Evolutionary conservation across 2,329 filamentous ascomycete species (phyloP).

Genomic region (Ceratocystis cubensis): DNA sequence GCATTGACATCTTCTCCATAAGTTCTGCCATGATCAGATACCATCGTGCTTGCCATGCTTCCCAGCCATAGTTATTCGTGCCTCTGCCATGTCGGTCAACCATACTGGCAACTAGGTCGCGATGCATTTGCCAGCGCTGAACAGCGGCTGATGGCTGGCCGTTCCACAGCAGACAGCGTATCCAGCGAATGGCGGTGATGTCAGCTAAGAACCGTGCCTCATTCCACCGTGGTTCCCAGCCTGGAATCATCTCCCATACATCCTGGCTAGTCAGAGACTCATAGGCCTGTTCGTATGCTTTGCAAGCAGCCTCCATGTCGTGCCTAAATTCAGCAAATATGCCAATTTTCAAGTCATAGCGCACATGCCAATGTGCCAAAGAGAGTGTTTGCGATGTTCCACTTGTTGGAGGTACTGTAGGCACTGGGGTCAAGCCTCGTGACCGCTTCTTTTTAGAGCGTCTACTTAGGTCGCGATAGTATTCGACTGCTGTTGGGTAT

Average conservation of each 20-base stretch:
- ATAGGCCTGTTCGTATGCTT: constrained; percentile 79
- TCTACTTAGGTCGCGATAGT: constrained; percentile 88
- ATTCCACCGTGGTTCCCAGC: constrained; percentile 82
- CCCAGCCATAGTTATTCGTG: constrained; percentile 81
- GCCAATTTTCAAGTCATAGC: constrained; percentile 88
- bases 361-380: constrained; percentile 76
- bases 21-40: constrained; percentile 49
- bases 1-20: constrained; percentile 42
- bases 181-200: constrained; percentile 61
- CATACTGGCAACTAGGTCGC: constrained; percentile 59
- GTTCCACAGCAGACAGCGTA: constrained; percentile 73
- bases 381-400: constrained; percentile 81
- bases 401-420: constrained; percentile 68
- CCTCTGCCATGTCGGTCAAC: constrained; percentile 75
- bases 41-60: constrained; percentile 80
- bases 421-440: constrained; percentile 62
- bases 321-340: constrained; percentile 86
- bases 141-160: constrained; percentile 68
- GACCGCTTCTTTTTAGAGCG: constrained; percentile 81
- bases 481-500: constrained; percentile 67
- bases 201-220: constrained; percentile 85
- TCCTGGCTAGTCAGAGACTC: constrained; percentile 71
- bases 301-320: constrained; percentile 76
- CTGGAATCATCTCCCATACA: constrained; percentile 75
- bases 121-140: constrained; percentile 67